Conservation (phyloP, 1,284 basidiomycete genomes). For the Naganishia sp. region DNA sequence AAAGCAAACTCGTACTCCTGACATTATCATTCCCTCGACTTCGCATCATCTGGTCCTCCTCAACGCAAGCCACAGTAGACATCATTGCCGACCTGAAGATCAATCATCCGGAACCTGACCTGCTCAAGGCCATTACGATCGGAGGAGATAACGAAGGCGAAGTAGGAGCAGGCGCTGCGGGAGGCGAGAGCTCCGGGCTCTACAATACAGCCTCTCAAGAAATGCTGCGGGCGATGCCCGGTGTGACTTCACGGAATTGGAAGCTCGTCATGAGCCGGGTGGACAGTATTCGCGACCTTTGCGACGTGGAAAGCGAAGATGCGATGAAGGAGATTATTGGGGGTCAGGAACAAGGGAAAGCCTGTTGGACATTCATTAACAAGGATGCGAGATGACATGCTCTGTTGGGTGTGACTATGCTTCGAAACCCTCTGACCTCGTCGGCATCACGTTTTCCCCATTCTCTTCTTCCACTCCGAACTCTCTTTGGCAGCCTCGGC, state of each 20-base stretch:
- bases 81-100: constrained; percentile 91
- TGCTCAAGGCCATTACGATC: constrained; percentile 68
- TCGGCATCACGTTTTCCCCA: constrained; percentile 25
- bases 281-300: constrained; percentile 72
- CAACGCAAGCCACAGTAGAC: constrained; percentile 85
- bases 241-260: constrained; percentile 80
- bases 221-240: constrained; percentile 58
- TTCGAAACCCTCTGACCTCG: too few species aligned
- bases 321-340: constrained; percentile 30
- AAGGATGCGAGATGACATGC: constrained; percentile 1
- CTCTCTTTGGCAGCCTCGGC: constrained; percentile 47
- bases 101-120: constrained; percentile 81
- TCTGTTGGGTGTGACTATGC: too few species aligned
- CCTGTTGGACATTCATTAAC: constrained; percentile 19
- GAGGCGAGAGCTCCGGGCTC: constrained; percentile 34
- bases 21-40: constrained; percentile 86
- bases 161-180: constrained; percentile 38
- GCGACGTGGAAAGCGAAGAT: constrained; percentile 61
- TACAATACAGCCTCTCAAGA: constrained; percentile 48
- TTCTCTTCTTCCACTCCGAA: constrained; percentile 43
- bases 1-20: constrained; percentile 87
- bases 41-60: constrained; percentile 95
- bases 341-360: constrained; percentile 29
- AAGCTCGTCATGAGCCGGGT: constrained; percentile 82
- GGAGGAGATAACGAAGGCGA: constrained; percentile 73